Conservation (phyloP, 805 yeast genomes). For the Candida oleophila region DNA sequence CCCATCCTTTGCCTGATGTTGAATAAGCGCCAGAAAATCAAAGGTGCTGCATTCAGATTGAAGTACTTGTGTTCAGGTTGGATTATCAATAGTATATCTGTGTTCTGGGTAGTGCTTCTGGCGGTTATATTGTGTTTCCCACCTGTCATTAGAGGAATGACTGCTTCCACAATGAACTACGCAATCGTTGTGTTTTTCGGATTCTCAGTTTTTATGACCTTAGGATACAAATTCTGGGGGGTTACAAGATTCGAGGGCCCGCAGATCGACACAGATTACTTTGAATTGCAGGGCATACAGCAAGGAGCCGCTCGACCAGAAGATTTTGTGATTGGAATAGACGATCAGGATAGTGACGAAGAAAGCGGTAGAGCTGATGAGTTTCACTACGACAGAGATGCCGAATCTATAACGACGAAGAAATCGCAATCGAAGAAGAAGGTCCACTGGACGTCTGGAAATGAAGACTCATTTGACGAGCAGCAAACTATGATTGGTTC, state of each 20-base stretch:
- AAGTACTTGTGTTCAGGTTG: constrained; percentile 56
- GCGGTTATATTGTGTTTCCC: constrained; percentile 68
- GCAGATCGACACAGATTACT: constrained; percentile 43
- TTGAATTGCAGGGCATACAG: constrained; percentile 31
- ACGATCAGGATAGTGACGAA: constrained; percentile 15
- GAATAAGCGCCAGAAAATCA: constrained; percentile 57
- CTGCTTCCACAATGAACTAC: constrained; percentile 52
- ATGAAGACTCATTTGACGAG: not conserved
- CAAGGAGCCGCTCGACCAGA: constrained; percentile 17
- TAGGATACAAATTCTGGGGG: constrained; percentile 66
- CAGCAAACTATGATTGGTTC: not conserved
- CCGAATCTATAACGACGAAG: not conserved
- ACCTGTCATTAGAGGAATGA: constrained; percentile 48
- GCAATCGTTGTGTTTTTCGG: constrained; percentile 62
- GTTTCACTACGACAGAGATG: not conserved
- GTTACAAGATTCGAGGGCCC: constrained; percentile 64
- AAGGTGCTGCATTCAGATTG: constrained; percentile 68
- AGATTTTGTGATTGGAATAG: constrained; percentile 15
- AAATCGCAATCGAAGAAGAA: not conserved
- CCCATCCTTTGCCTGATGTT: constrained; percentile 67
- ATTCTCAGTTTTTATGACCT: constrained; percentile 45
- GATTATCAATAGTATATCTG: constrained; percentile 56
- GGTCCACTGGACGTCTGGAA: not conserved
- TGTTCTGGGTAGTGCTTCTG: constrained; percentile 59
- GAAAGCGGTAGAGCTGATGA: too few species aligned